Base-by-base conservation (phyloP, 257 asterid genomes). In the Lantana camara region DNA sequence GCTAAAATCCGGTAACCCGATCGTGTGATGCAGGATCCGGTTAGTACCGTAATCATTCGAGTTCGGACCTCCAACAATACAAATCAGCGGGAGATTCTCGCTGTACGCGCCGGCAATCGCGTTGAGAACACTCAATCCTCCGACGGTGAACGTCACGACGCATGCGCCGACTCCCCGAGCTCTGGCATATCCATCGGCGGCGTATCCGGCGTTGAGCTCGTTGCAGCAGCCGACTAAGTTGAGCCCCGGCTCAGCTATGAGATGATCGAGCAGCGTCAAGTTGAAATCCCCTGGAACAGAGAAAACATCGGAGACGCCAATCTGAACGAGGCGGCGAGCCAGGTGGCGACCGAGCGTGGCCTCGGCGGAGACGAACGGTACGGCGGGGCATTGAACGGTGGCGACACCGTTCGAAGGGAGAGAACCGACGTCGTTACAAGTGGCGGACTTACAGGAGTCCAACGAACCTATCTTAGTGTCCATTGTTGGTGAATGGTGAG, bases 61-160 rank as follows among this genome's bases (percentile, higher is more conserved):
- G 56, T 90, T 90, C 29, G 97, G 96, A 11, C 96, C 96, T 8
- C 97, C 96, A 5, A 82, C 95, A 29, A 90, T 85, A 57, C 97
- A 90, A 5, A 90, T 83, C 20, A 90, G 75, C 23, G 97, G 96
- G 0, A 90, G 80, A 62, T 90, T 87, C 85, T 90, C 97, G 60
- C 97, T 87, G 77, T 82, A 85, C 16, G 96, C 96, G 37, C 97
- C 96, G 49, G 97, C 96, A 16, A 90, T 85, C 21, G 97, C 95
- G 72, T 90, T 90, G 63, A 90, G 61, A 2, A 85, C 88, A 48
- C 96, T 87, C 61, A 90, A 65, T 3, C 97, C 97, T 4, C 95
- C 97, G 10, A 90, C 96, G 0, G 97, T 87, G 14, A 90, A 90
- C 0, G 97, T 90, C 29, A 87, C 91, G 3, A 66, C 96, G 74